These are phyloP conservation scores for Zygotorulaspora danielsina DNA, from an alignment of 805 yeast species.

Conservation along the genomic window DNA sequence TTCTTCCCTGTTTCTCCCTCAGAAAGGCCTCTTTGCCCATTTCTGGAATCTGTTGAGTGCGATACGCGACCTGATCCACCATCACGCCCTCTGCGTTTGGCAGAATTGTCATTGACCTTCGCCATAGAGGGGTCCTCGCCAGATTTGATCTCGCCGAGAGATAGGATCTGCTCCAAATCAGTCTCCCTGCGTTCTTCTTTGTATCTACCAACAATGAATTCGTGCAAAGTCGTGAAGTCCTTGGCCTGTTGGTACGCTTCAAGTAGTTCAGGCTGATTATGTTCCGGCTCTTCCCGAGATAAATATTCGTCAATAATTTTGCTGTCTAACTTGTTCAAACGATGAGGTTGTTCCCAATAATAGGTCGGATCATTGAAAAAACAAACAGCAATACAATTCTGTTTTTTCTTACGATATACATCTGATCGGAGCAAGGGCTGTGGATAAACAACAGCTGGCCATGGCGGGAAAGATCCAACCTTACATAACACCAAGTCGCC, in stretches of 20 bases:
- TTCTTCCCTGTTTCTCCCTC: background rate
- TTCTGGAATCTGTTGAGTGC: background rate
- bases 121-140: conserved; percentile 33
- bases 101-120: conserved; percentile 6
- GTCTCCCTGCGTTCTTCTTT: conserved; percentile 27
- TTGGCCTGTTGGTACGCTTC: conserved; percentile 32
- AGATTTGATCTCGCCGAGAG: conserved; percentile 14
- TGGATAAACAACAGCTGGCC: conserved; percentile 37
- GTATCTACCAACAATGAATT: conserved; percentile 25
- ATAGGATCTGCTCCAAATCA: conserved; percentile 16
- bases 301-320: conserved; percentile 19
- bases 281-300: conserved; percentile 12
- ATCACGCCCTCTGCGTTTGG: conserved; percentile 6
- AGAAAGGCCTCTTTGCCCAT: background rate
- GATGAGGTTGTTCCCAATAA: conserved; percentile 34
- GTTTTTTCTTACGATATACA: conserved; percentile 27
- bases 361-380: conserved; percentile 36
- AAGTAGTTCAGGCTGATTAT: conserved; percentile 21
- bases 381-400: conserved; percentile 32
- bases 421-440: conserved; percentile 31
- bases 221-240: conserved; percentile 21
- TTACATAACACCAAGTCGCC: conserved; percentile 36
- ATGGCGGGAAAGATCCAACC: conserved; percentile 36
- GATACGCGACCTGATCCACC: background rate
- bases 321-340: conserved; percentile 19